A percentile compares a stretch with the other conserved stretches of the same genome.
Conservation (phyloP, 140 eudicot genomes). For the Senecio squalidus region DNA sequence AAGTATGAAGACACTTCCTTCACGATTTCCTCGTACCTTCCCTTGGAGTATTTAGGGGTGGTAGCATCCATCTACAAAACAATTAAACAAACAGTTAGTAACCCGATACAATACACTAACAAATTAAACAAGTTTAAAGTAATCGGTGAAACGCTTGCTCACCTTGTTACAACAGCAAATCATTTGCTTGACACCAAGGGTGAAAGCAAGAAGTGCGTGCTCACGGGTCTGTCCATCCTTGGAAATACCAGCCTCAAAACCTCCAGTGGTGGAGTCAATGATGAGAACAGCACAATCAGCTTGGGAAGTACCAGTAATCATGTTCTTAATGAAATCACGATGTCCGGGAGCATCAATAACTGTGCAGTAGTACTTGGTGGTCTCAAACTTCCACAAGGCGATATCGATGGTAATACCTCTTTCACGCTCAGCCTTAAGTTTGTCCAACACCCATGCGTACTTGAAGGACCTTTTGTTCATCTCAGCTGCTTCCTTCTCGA, state of each 20-base stretch:
- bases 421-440: constrained; percentile 44
- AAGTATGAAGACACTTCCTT: constrained; percentile 32
- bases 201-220: constrained; percentile 37
- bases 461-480: constrained; percentile 41
- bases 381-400: constrained; percentile 41
- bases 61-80: constrained; percentile 27
- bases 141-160: neutral
- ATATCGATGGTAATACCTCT: constrained; percentile 40
- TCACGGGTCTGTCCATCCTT: constrained; percentile 44
- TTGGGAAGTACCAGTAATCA: constrained; percentile 41
- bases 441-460: constrained; percentile 40
- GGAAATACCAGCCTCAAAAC: constrained; percentile 40
- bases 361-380: constrained; percentile 42
- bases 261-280: constrained; percentile 42
- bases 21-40: constrained; percentile 29
- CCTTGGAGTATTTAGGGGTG: constrained; percentile 31
- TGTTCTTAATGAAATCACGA: constrained; percentile 37
- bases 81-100: neutral
- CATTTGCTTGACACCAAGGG: constrained; percentile 46
- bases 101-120: neutral
- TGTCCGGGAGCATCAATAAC: constrained; percentile 42
- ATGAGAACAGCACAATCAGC: constrained; percentile 40
- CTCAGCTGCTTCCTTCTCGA: constrained; percentile 41
- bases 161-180: constrained; percentile 42
- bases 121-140: neutral